phyloP scores from a whole-genome alignment of 1,284 basidiomycete genomes.

The Bjerkandera adusta region DNA sequence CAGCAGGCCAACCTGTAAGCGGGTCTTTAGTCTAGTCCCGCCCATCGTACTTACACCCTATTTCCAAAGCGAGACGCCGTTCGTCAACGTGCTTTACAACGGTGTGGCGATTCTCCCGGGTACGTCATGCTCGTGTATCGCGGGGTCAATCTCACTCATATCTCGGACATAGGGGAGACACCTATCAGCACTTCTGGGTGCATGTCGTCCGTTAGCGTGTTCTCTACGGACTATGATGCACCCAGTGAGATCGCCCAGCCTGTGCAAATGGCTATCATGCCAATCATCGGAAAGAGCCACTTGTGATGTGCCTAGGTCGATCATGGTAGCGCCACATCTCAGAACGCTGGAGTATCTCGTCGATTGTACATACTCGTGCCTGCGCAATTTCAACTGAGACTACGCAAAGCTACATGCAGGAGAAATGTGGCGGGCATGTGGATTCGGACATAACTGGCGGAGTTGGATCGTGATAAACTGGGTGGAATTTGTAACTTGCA shows the following conservation, averaged over 20 bases:
- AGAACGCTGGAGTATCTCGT: too few relatives aligned
- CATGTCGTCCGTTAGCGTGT: constrained; percentile 27
- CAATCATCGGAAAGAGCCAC: constrained; percentile 16
- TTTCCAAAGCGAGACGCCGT: constrained; percentile 17
- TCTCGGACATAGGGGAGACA: constrained; percentile 23
- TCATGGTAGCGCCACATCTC: too few relatives aligned
- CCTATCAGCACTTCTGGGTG: constrained; percentile 23
- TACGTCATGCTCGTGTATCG: constrained; percentile 11
- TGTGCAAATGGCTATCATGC: constrained; percentile 21
- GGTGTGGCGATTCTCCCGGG: constrained; percentile 25
- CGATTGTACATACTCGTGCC: too few relatives aligned
- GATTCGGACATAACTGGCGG: too few relatives aligned
- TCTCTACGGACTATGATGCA: constrained; percentile 29
- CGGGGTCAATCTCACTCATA: neutral
- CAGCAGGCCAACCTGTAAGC: constrained; percentile 20
- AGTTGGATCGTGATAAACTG: too few relatives aligned
- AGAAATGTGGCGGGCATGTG: too few relatives aligned
- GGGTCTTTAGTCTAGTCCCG: neutral
- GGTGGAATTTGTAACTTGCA: too few relatives aligned
- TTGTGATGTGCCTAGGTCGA: too few relatives aligned
- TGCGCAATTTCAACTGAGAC: too few relatives aligned
- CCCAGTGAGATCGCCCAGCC: constrained; percentile 21
- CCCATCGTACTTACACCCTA: neutral
- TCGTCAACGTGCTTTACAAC: constrained; percentile 25
- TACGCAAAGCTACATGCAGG: too few relatives aligned